Evolutionary conservation across 805 yeast genomes (phyloP).

Genomic region (Candida ortonii): DNA sequence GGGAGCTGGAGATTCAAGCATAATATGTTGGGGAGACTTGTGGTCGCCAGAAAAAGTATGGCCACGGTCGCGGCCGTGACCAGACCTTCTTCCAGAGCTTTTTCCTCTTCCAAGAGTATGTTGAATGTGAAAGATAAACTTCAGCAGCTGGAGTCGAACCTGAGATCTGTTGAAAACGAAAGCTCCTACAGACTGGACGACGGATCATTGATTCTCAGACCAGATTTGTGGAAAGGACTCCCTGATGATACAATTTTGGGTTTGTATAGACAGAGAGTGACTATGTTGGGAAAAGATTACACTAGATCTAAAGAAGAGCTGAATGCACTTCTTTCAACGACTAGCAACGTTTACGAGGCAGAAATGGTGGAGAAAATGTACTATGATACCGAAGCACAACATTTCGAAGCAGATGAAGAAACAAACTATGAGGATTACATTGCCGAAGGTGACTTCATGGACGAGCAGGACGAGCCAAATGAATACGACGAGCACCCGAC

Average conservation of each 20-base stretch:
- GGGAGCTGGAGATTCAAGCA: too few relatives aligned
- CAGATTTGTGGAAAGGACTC: slow-evolving; percentile 68
- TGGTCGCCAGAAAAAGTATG: slow-evolving; percentile 8
- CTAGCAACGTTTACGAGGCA: slow-evolving; percentile 27
- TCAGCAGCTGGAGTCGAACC: slow-evolving; percentile 11
- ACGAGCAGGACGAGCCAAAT: slow-evolving; percentile 36
- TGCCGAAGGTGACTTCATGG: slow-evolving; percentile 32
- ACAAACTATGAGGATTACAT: slow-evolving; percentile 41
- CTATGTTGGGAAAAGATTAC: slow-evolving; percentile 49
- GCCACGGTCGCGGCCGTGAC: too few relatives aligned
- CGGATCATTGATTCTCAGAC: slow-evolving; percentile 48
- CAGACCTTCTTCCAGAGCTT: slow-evolving; percentile 5
- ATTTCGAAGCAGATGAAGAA: slow-evolving; percentile 37
- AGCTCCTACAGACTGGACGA: slow-evolving; percentile 19
- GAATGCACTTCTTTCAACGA: slow-evolving; percentile 51
- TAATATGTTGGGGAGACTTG: too few relatives aligned
- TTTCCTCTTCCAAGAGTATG: slow-evolving; percentile 8
- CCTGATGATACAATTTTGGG: slow-evolving; percentile 61
- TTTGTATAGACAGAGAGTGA: slow-evolving; percentile 56
- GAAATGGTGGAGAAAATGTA: slow-evolving; percentile 28
- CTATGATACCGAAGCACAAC: slow-evolving; percentile 46
- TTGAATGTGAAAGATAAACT: slow-evolving; percentile 10
- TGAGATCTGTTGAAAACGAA: slow-evolving; percentile 14
- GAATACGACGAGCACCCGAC: slow-evolving; percentile 66
- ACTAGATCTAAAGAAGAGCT: slow-evolving; percentile 51